phyloP scores from a whole-genome alignment of 139 green algal species.

The Nannochloris sp. region DNA sequence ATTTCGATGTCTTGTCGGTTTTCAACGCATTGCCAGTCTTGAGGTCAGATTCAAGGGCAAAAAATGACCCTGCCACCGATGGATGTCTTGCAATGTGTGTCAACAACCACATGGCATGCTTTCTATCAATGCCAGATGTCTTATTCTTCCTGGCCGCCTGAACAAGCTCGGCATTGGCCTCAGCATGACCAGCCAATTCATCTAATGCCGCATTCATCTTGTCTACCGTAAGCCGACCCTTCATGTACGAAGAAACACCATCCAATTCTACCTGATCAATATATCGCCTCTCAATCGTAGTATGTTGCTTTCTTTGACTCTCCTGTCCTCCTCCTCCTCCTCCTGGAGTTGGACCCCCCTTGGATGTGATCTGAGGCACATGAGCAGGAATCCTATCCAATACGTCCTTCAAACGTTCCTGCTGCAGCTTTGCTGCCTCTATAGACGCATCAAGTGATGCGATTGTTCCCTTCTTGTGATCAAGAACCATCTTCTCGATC shows the following conservation, averaged over 20 bases:
- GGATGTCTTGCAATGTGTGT: conserved; percentile 48
- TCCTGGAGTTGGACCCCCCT: no score
- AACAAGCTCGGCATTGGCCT: conserved; percentile 38
- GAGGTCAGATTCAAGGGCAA: conserved; percentile 58
- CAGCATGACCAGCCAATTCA: conserved; percentile 45
- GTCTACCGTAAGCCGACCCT: conserved; percentile 47
- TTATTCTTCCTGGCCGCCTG: conserved; percentile 20
- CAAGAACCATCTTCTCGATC: no score
- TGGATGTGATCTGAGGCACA: no score
- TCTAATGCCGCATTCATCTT: conserved; percentile 69
- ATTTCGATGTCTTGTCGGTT: conserved; percentile 65
- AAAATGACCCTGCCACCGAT: conserved; percentile 44
- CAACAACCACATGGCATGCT: conserved; percentile 44
- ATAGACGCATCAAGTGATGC: no score
- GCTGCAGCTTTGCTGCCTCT: no score
- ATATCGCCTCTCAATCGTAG: conserved; percentile 34
- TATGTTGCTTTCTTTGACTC: not conserved
- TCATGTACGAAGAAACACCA: conserved; percentile 52
- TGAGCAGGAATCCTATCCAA: no score
- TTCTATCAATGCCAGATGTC: conserved; percentile 42
- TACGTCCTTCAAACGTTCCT: no score
- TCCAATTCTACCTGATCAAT: conserved; percentile 50
- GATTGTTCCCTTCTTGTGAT: no score
- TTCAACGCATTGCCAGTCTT: conserved; percentile 37
- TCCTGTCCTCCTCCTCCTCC: not conserved